phyloP scores from a whole-genome alignment of 2,329 filamentous ascomycete genomes.

The Penicillium thymicola region DNA sequence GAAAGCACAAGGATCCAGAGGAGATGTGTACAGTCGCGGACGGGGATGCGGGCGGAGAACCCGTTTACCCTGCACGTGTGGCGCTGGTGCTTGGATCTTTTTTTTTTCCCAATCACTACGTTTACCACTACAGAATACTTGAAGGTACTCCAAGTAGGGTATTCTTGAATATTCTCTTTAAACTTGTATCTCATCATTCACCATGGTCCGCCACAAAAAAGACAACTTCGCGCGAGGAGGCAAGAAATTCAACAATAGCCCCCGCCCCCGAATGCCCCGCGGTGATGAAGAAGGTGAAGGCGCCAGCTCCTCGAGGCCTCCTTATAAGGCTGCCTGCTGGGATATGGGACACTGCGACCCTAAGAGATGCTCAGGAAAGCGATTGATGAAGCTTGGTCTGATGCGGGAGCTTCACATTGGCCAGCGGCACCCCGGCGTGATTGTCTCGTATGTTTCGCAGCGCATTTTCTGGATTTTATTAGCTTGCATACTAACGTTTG shows the following conservation, averaged over 20 bases:
- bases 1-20: conserved; percentile 12
- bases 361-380: conserved; percentile 93
- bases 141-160: background rate
- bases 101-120: conserved; percentile 11
- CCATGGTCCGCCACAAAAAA: conserved; percentile 96
- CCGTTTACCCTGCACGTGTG: conserved; percentile 27
- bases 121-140: background rate
- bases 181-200: background rate
- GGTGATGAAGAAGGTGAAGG: conserved; percentile 39
- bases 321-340: conserved; percentile 95
- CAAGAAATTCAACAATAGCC: conserved; percentile 65
- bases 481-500: background rate
- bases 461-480: background rate
- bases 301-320: conserved; percentile 36
- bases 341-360: conserved; percentile 97
- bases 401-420: conserved; percentile 92
- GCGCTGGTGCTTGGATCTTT: conserved; percentile 18
- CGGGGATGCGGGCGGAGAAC: conserved; percentile 22
- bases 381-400: conserved; percentile 83
- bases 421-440: conserved; percentile 85
- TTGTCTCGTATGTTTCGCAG: conserved; percentile 63
- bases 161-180: background rate
- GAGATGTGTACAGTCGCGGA: conserved; percentile 15
- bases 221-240: conserved; percentile 70
- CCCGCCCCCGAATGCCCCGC: conserved; percentile 52